phyloP scores from a whole-genome alignment of 805 yeast genomes.

The Ogataea philodendri region DNA sequence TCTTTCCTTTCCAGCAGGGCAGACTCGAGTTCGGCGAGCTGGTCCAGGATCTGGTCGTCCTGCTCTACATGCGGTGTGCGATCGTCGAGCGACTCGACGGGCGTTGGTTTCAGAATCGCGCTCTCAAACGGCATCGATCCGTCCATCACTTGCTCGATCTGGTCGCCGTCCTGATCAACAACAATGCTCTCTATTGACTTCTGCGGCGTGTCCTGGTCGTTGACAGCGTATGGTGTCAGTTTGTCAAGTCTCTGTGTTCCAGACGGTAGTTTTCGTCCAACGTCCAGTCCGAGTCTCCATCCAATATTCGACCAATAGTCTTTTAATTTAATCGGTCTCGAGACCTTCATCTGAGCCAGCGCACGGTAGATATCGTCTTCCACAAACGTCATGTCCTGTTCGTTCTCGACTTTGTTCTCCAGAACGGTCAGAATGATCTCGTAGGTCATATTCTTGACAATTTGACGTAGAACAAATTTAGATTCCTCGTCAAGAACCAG shows the following conservation, averaged over 20 bases:
- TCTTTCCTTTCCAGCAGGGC: constrained; percentile 27
- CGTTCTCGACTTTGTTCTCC: constrained; percentile 12
- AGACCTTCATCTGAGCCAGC: constrained; percentile 3
- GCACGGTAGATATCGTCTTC: constrained; percentile 15
- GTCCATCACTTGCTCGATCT: constrained; percentile 13
- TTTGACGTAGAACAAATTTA: constrained; percentile 11
- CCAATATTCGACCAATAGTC: constrained; percentile 23
- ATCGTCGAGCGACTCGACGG: constrained; percentile 10
- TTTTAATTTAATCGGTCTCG: constrained; percentile 13
- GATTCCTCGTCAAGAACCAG: constrained; percentile 14
- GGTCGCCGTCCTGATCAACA: constrained; percentile 13
- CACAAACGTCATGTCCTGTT: constrained; percentile 4
- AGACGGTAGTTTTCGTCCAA: constrained; percentile 2
- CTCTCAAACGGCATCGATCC: constrained; percentile 14
- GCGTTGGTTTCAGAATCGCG: constrained; percentile 16
- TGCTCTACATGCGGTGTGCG: neutral
- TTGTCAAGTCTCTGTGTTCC: constrained; percentile 2
- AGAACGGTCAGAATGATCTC: constrained; percentile 17
- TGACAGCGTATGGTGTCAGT: constrained; percentile 7
- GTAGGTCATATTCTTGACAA: constrained; percentile 15
- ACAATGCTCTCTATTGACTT: neutral
- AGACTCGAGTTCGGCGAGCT: constrained; percentile 24
- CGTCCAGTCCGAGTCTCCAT: constrained; percentile 14
- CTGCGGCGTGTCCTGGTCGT: constrained; percentile 6
- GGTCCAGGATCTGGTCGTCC: constrained; percentile 14